phyloP scores from a whole-genome alignment of 495 filamentous ascomycete genomes.

The Amphirosellinia nigrospora region DNA sequence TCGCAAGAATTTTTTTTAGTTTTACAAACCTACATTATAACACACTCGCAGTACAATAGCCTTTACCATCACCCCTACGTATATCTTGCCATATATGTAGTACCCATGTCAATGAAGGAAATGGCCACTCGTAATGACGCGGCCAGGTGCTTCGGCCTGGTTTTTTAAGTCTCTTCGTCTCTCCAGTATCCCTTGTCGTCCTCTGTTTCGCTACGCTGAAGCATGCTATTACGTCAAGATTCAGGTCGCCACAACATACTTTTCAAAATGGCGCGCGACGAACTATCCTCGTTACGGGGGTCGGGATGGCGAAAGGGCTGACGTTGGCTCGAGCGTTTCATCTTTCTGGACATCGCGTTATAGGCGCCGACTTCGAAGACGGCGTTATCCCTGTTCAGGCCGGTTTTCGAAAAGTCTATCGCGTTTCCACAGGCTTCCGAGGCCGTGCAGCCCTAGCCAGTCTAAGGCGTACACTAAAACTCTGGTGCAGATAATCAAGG shows the following conservation, averaged over 20 bases:
- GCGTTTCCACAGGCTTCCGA: conserved; percentile 59
- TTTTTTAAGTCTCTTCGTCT: conserved; percentile 58
- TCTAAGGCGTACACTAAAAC: conserved; percentile 43
- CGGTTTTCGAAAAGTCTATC: conserved; percentile 54
- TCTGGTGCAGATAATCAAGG: conserved; percentile 62
- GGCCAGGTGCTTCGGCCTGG: conserved; percentile 54
- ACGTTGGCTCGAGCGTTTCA: conserved; percentile 70
- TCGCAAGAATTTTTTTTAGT: not conserved
- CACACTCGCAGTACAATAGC: not conserved
- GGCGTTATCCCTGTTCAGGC: conserved; percentile 45
- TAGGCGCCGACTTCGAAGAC: conserved; percentile 73
- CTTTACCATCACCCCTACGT: too few species aligned
- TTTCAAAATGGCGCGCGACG: conserved; percentile 46
- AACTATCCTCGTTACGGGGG: conserved; percentile 73
- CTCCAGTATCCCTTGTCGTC: conserved; percentile 46
- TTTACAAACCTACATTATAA: not conserved
- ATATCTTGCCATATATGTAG: not conserved
- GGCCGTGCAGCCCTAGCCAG: conserved; percentile 35
- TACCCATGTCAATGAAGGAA: not conserved
- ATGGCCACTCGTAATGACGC: conserved; percentile 37
- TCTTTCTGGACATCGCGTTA: conserved; percentile 68
- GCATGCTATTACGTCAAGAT: not conserved
- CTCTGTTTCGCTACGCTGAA: conserved; percentile 16
- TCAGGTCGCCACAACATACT: not conserved
- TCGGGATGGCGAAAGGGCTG: conserved; percentile 72